Conservation (phyloP, 805 yeast species). For the Lipomyces oligophaga region DNA sequence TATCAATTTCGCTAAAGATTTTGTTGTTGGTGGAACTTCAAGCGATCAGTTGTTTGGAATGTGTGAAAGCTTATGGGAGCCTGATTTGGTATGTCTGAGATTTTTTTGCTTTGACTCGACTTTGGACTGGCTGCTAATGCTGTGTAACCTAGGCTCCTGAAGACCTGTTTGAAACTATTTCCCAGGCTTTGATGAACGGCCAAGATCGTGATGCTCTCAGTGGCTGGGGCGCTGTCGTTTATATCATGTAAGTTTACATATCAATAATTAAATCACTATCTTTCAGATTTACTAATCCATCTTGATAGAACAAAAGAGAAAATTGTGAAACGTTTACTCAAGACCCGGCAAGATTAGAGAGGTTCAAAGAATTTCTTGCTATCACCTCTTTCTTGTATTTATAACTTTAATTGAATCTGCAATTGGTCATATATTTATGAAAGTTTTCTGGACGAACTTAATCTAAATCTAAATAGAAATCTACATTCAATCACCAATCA, state of each 20-base stretch:
- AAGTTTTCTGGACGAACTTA: not conserved
- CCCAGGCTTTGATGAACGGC: constrained; percentile 90
- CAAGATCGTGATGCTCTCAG: constrained; percentile 95
- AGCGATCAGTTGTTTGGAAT: constrained; percentile 95
- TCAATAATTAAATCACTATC: not conserved
- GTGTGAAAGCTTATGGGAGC: constrained; percentile 97
- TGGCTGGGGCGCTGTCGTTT: constrained; percentile 98
- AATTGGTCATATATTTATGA: not conserved
- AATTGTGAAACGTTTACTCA: constrained; percentile 79
- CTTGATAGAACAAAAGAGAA: constrained; percentile 68
- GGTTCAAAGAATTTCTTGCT: not conserved
- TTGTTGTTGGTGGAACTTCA: constrained; percentile 94
- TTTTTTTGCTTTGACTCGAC: not conserved
- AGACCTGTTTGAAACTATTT: constrained; percentile 89
- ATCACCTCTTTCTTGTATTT: not conserved
- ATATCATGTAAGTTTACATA: constrained; percentile 49
- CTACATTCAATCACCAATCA: not conserved
- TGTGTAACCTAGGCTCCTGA: constrained; percentile 59
- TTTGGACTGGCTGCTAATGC: not conserved
- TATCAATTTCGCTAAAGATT: constrained; percentile 89
- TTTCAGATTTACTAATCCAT: not conserved
- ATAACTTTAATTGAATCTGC: not conserved
- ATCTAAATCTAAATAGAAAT: not conserved
- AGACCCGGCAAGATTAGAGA: constrained; percentile 88
- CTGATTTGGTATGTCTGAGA: constrained; percentile 48